These are phyloP conservation scores for Amoebophrya sp. DNA, from an alignment of 169 alveolate genomes.

Conservation along the genomic window DNA sequence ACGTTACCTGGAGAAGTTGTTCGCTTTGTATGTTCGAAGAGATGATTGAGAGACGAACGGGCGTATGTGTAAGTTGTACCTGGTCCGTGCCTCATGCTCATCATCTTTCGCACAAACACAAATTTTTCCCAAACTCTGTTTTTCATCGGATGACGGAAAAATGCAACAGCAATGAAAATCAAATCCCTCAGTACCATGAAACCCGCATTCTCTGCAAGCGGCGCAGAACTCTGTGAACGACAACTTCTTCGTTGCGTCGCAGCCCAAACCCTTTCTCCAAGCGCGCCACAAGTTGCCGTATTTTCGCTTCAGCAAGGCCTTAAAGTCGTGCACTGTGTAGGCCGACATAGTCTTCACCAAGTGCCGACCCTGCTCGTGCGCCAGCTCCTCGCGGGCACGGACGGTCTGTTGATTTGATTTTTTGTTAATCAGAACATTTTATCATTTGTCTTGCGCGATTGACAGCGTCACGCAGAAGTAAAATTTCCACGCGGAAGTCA, in stretches of 20 bases:
- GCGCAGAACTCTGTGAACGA: neutral
- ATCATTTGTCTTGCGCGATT: too few relatives aligned
- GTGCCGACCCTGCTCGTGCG: neutral
- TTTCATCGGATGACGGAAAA: too few relatives aligned
- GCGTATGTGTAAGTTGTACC: too few relatives aligned
- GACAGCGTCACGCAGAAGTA: too few relatives aligned
- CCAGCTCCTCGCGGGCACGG: neutral
- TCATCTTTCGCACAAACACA: too few relatives aligned
- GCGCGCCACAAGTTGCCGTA: neutral
- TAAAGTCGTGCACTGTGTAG: neutral
- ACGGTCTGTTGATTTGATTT: neutral
- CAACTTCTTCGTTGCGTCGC: slow-evolving; percentile 1
- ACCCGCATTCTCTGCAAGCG: neutral
- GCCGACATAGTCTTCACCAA: neutral
- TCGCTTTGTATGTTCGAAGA: too few relatives aligned
- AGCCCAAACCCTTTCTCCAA: neutral
- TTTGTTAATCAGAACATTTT: too few relatives aligned
- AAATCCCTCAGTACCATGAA: neutral
- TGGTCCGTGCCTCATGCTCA: too few relatives aligned
- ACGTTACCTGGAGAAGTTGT: slow-evolving; percentile 4
- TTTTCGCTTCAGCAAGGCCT: neutral
- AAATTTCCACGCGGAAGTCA: too few relatives aligned
- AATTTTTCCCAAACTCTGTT: too few relatives aligned
- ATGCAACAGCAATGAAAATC: too few relatives aligned
- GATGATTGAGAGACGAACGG: too few relatives aligned